phyloP scores from a whole-genome alignment of 116 monocot genomes.

The Phalaenopsis hybrid region DNA sequence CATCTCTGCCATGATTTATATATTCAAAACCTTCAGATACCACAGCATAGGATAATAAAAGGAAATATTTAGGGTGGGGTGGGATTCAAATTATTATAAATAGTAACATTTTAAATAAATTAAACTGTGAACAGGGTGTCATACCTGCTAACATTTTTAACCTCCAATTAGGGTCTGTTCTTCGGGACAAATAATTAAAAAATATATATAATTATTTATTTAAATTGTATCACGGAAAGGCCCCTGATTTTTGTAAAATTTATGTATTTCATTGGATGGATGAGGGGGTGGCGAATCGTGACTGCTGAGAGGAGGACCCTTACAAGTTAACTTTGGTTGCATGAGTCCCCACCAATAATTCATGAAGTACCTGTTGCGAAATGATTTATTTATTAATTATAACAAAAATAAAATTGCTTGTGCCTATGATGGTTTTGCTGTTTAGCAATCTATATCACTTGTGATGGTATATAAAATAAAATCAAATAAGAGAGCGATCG shows the following conservation, averaged over 20 bases:
- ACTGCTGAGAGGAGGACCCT: background rate
- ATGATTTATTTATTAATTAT: background rate
- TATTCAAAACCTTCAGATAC: too few relatives aligned
- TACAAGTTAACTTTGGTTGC: background rate
- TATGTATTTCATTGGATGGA: background rate
- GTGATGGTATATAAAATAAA: too few relatives aligned
- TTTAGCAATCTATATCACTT: too few relatives aligned
- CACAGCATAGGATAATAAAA: background rate
- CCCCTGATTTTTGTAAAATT: background rate
- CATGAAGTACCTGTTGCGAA: slow-evolving; percentile 8
- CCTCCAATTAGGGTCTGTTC: background rate
- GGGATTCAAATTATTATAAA: background rate
- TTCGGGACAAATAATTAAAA: background rate
- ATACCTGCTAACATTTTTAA: background rate
- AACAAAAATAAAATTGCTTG: too few relatives aligned
- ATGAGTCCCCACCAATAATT: slow-evolving; percentile 11
- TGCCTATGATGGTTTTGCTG: too few relatives aligned
- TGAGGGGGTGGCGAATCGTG: background rate
- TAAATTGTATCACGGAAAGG: background rate
- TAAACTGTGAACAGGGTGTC: background rate
- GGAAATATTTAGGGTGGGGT: background rate
- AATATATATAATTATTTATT: background rate
- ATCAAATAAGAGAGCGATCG: too few relatives aligned
- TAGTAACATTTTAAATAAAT: slow-evolving; percentile 5
- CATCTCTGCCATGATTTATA: too few relatives aligned